A percentile compares a stretch with the other conserved stretches of the same genome.
Evolutionary conservation across 768 basidiomycete species (phyloP).

Genomic region (Podaxis sp.): DNA sequence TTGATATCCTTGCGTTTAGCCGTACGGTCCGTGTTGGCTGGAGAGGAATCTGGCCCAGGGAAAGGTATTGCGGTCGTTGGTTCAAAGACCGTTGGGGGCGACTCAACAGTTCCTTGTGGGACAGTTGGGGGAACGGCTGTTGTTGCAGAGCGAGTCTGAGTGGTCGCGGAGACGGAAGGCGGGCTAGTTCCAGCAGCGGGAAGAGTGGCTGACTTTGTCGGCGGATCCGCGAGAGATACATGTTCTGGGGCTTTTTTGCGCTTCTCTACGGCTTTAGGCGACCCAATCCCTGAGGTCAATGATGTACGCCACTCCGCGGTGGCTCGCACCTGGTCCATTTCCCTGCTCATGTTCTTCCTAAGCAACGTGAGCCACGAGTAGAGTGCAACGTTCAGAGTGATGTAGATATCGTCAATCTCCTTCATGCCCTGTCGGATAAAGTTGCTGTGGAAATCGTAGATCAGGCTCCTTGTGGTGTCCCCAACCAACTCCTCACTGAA

Average conservation of each 20-base stretch:
- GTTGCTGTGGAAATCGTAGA: slow-evolving; percentile 72
- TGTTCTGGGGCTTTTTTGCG: slow-evolving; percentile 39
- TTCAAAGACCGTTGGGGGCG: neutral
- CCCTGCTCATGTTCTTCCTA: slow-evolving; percentile 71
- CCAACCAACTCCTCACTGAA: slow-evolving; percentile 58
- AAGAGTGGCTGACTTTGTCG: slow-evolving; percentile 32
- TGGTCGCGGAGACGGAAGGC: slow-evolving; percentile 25
- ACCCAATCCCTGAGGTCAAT: slow-evolving; percentile 29
- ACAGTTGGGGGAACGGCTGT: slow-evolving; percentile 16
- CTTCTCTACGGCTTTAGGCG: slow-evolving; percentile 23
- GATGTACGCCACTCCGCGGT: slow-evolving; percentile 54
- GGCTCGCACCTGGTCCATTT: slow-evolving; percentile 73
- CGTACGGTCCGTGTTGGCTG: slow-evolving; percentile 14
- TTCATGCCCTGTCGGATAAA: slow-evolving; percentile 57
- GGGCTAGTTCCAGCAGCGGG: slow-evolving; percentile 22
- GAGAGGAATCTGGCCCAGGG: slow-evolving; percentile 5
- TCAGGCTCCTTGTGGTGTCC: slow-evolving; percentile 40
- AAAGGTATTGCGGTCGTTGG: slow-evolving; percentile 5
- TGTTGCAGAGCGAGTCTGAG: slow-evolving; percentile 21
- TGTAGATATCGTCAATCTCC: slow-evolving; percentile 76
- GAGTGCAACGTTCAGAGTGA: slow-evolving; percentile 79
- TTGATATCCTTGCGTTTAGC: slow-evolving; percentile 33
- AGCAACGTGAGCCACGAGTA: slow-evolving; percentile 82
- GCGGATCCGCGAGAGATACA: slow-evolving; percentile 26
- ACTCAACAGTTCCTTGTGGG: neutral